These are phyloP conservation scores for Goffeauzyma gilvescens DNA, from an alignment of 768 basidiomycete genomes.

Conservation along the genomic window DNA sequence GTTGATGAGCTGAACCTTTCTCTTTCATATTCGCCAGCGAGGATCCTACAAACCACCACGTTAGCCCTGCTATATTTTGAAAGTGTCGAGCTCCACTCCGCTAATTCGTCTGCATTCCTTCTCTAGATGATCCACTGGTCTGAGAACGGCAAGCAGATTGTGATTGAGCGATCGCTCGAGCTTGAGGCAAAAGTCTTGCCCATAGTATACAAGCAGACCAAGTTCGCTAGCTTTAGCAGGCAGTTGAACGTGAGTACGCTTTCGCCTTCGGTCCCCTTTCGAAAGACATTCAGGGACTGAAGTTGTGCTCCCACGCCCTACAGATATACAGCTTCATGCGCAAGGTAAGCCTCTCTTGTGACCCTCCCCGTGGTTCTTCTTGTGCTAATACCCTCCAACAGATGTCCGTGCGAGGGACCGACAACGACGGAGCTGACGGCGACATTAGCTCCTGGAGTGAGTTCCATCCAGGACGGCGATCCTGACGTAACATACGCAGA, in stretches of 20 bases:
- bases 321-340: slow-evolving; percentile 98
- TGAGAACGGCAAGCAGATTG: slow-evolving; percentile 78
- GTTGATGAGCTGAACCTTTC: slow-evolving; percentile 6
- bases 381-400: no score
- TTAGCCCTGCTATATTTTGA: slow-evolving; percentile 8
- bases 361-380: no score
- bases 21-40: slow-evolving; percentile 51
- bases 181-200: slow-evolving; percentile 85
- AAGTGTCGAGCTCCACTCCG: not conserved
- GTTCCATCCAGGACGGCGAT: no score
- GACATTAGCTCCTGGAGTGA: no score
- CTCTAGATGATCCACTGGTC: slow-evolving; percentile 83
- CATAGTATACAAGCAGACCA: slow-evolving; percentile 82
- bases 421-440: no score
- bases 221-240: slow-evolving; percentile 91
- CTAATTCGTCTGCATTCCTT: slow-evolving; percentile 6
- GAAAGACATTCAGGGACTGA: slow-evolving; percentile 9
- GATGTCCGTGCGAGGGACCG: not conserved
- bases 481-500: no score
- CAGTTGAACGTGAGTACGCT: slow-evolving; percentile 67
- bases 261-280: slow-evolving; percentile 12
- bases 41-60: slow-evolving; percentile 73
- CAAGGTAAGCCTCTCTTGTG: slow-evolving; percentile 85
- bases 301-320: slow-evolving; percentile 6
- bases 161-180: slow-evolving; percentile 83